A percentile compares a stretch with the other conserved stretches of the same genome.
Evolutionary conservation across 345 rosid genomes (phyloP).

Genomic region (Salix brachista): DNA sequence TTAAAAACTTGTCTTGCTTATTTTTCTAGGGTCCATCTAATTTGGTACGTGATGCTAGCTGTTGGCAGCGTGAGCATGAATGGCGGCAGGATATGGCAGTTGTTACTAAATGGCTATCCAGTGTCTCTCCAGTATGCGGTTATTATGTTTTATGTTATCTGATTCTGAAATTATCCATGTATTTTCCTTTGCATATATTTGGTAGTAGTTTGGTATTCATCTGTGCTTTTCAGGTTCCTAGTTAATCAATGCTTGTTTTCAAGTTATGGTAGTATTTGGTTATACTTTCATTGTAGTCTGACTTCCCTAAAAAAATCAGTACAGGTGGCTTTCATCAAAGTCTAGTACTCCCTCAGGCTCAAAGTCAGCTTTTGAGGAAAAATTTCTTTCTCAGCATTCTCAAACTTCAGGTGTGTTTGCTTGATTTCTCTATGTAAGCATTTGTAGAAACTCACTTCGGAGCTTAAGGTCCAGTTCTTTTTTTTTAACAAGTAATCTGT

Average conservation of each 20-base stretch:
- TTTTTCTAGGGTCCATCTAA: slow-evolving; percentile 70
- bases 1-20: slow-evolving; percentile 6
- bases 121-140: slow-evolving; percentile 81
- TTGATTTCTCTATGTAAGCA: not conserved
- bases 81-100: slow-evolving; percentile 99
- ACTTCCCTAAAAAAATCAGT: slow-evolving; percentile 53
- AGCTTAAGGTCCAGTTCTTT: not conserved
- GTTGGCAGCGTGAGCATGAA: slow-evolving; percentile 97
- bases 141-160: slow-evolving; percentile 11
- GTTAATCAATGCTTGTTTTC: not conserved
- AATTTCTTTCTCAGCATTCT: slow-evolving; percentile 84
- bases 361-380: slow-evolving; percentile 89
- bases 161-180: not conserved
- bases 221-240: not conserved
- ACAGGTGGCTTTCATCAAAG: slow-evolving; percentile 98
- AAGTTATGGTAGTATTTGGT: slow-evolving; percentile 9
- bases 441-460: not conserved
- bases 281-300: slow-evolving; percentile 18
- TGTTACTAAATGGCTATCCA: slow-evolving; percentile 91
- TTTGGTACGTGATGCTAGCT: slow-evolving; percentile 78
- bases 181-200: not conserved
- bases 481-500: not conserved
- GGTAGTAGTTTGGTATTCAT: not conserved
- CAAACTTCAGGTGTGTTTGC: slow-evolving; percentile 77
- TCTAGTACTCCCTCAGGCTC: slow-evolving; percentile 51